These are phyloP conservation scores for Emergomyces africanus DNA, from an alignment of 2,329 filamentous ascomycete genomes.

Conservation along the genomic window DNA sequence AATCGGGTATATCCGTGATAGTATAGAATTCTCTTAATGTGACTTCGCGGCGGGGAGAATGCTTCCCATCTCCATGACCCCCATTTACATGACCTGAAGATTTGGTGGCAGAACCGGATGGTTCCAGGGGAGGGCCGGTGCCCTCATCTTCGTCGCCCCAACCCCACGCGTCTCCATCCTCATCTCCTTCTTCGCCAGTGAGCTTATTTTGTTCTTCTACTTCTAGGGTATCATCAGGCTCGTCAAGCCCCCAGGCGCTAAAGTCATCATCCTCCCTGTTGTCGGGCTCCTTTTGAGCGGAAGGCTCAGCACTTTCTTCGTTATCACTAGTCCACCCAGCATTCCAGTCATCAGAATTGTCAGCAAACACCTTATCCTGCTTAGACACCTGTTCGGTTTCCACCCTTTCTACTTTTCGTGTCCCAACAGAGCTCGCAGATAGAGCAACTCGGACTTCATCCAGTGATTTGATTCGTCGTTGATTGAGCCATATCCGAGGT, in stretches of 20 bases:
- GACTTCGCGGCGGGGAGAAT: conserved; percentile 44
- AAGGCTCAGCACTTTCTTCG: conserved; percentile 21
- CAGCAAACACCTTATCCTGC: conserved; percentile 52
- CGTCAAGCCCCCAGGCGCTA: conserved; percentile 40
- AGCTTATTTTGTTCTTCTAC: conserved; percentile 1
- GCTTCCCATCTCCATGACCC: conserved; percentile 6
- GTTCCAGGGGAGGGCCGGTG: neutral
- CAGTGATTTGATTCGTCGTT: conserved; percentile 67
- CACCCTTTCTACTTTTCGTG: conserved; percentile 64
- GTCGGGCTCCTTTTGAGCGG: conserved; percentile 7
- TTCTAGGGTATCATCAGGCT: conserved; percentile 16
- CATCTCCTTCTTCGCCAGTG: conserved; percentile 17
- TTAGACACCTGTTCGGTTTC: conserved; percentile 69
- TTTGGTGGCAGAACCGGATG: conserved; percentile 13
- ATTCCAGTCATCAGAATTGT: conserved; percentile 57
- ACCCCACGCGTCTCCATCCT: conserved; percentile 59
- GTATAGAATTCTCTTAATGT: conserved; percentile 76
- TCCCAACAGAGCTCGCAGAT: conserved; percentile 50
- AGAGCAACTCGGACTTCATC: conserved; percentile 60
- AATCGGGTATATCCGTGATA: conserved; percentile 75
- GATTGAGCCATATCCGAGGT: conserved; percentile 72
- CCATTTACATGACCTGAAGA: conserved; percentile 14
- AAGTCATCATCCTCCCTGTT: conserved; percentile 31
- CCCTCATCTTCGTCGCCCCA: conserved; percentile 58
- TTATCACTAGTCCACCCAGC: conserved; percentile 57